phyloP scores from a whole-genome alignment of 2,329 filamentous ascomycete species.

The Penicillium sp. region DNA sequence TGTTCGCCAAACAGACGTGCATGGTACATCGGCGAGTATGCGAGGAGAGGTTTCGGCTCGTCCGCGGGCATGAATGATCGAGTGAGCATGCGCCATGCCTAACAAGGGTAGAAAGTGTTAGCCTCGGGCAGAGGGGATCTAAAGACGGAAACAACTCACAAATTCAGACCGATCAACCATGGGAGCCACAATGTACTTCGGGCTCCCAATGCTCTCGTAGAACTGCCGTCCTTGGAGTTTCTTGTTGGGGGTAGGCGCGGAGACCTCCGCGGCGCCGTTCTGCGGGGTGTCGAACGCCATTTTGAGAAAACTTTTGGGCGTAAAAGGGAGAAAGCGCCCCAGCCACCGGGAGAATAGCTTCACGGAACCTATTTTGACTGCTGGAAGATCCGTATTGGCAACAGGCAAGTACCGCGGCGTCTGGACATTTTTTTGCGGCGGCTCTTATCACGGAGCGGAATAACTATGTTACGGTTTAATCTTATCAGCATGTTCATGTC shows the following conservation, averaged over 20 bases:
- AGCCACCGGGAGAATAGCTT: slow-evolving; percentile 35
- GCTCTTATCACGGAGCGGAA: slow-evolving; percentile 35
- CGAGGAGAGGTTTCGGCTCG: slow-evolving; percentile 70
- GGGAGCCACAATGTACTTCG: slow-evolving; percentile 87
- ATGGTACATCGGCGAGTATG: slow-evolving; percentile 96
- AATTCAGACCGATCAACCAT: slow-evolving; percentile 99
- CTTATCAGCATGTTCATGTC: slow-evolving; percentile 33
- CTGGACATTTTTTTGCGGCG: slow-evolving; percentile 30
- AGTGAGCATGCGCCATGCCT: slow-evolving; percentile 98
- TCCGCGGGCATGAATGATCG: slow-evolving; percentile 81
- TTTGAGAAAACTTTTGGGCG: slow-evolving; percentile 26
- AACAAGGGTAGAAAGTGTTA: slow-evolving; percentile 24
- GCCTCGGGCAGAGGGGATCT: background rate
- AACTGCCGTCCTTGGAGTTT: slow-evolving; percentile 87
- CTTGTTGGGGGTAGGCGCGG: slow-evolving; percentile 25
- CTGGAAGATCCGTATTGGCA: slow-evolving; percentile 12
- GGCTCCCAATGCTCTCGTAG: slow-evolving; percentile 92
- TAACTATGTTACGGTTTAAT: slow-evolving; percentile 35
- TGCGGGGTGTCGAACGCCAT: slow-evolving; percentile 36
- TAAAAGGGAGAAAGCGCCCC: slow-evolving; percentile 33
- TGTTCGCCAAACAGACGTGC: slow-evolving; percentile 84
- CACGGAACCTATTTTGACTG: slow-evolving; percentile 41
- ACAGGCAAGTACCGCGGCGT: slow-evolving; percentile 4
- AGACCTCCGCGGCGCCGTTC: slow-evolving; percentile 29
- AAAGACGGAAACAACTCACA: slow-evolving; percentile 60